Conservation (phyloP, 129 eudicot genomes). For the Glebionis coronaria region DNA sequence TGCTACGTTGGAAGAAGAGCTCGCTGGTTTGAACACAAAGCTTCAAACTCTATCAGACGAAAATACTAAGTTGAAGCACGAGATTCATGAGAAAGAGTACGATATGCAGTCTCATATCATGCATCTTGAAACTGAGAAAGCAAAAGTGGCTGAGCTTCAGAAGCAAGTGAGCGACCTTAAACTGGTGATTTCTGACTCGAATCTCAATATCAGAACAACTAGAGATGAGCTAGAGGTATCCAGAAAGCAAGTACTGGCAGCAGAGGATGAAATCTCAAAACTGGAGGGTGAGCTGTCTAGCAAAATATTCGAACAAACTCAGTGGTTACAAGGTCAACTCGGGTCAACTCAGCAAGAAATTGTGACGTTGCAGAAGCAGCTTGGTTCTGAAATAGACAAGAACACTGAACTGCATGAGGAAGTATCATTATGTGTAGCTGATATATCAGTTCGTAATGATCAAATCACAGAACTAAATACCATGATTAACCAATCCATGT, state of each 20-base stretch:
- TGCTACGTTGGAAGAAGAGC: conserved; percentile 42
- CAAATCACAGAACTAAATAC: conserved; percentile 42
- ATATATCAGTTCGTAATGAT: conserved; percentile 36
- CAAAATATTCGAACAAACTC: conserved; percentile 28
- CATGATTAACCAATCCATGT: conserved; percentile 27
- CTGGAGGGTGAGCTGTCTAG: conserved; percentile 26
- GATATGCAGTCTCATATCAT: conserved; percentile 19
- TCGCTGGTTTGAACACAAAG: conserved; percentile 36
- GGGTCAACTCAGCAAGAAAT: conserved; percentile 28
- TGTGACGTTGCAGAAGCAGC: conserved; percentile 34
- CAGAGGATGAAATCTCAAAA: conserved; percentile 36
- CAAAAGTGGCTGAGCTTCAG: conserved; percentile 44
- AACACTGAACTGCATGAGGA: conserved; percentile 45
- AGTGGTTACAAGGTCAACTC: conserved; percentile 29
- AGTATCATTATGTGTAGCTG: conserved; percentile 26
- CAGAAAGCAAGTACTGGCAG: conserved; percentile 30
- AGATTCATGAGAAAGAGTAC: conserved; percentile 36
- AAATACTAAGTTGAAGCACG: conserved; percentile 48
- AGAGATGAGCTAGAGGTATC: conserved; percentile 36
- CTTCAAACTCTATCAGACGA: conserved; percentile 49
- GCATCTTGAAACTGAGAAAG: conserved; percentile 46
- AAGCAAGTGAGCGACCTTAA: conserved; percentile 45
- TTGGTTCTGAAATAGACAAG: conserved; percentile 41
- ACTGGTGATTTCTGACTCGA: conserved; percentile 29
- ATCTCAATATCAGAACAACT: conserved; percentile 23